These are phyloP conservation scores for Cladobotryum protrusum DNA, from an alignment of 2,329 filamentous ascomycete genomes.

Conservation along the genomic window DNA sequence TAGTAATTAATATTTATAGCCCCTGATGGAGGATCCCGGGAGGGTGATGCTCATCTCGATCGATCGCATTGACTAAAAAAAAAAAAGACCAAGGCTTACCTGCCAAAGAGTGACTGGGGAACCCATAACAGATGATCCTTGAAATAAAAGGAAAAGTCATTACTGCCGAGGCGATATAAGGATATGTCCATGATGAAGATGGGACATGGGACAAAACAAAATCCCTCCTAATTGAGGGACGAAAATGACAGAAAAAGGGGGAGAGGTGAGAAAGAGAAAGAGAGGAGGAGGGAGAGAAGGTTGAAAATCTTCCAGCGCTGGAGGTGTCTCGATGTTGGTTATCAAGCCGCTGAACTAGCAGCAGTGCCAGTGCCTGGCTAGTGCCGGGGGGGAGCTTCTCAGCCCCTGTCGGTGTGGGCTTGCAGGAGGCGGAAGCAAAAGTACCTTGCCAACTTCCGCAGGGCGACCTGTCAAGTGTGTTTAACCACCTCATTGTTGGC, in stretches of 20 bases:
- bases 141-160: slow-evolving; percentile 25
- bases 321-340: too few relatives aligned
- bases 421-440: too few relatives aligned
- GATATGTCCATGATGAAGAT: slow-evolving; percentile 23
- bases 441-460: too few relatives aligned
- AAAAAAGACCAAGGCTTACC: slow-evolving; percentile 13
- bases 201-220: background rate
- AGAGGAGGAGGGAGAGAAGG: slow-evolving; percentile 3
- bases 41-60: background rate
- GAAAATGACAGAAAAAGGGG: background rate
- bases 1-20: background rate
- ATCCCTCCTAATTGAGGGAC: slow-evolving; percentile 1
- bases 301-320: background rate
- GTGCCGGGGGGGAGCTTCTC: too few relatives aligned
- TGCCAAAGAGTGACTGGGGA: slow-evolving; percentile 11
- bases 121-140: slow-evolving; percentile 14
- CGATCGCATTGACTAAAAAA: background rate
- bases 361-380: too few relatives aligned
- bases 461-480: too few relatives aligned
- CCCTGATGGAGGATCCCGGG: background rate
- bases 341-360: too few relatives aligned
- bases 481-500: too few relatives aligned
- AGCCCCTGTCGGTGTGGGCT: too few relatives aligned
- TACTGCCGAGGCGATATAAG: slow-evolving; percentile 24
- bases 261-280: background rate